phyloP scores from a whole-genome alignment of 495 filamentous ascomycete species.

The Annulohypoxylon maeteangense region DNA sequence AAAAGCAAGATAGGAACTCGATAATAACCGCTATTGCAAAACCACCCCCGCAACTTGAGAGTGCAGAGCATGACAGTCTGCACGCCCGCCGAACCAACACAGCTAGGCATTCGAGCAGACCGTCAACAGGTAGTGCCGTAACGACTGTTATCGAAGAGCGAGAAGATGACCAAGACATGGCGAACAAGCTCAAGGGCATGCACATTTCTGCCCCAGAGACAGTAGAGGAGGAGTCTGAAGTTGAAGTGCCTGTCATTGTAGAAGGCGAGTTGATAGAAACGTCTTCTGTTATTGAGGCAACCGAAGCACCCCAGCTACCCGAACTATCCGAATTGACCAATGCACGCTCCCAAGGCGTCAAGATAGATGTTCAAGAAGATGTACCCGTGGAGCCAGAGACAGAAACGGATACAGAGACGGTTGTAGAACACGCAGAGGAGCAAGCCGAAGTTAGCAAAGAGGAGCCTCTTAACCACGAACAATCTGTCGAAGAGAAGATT shows the following conservation, averaged over 20 bases:
- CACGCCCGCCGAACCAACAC: conserved; percentile 68
- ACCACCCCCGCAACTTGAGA: conserved; percentile 56
- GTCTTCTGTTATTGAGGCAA: conserved; percentile 16
- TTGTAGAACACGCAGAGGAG: conserved; percentile 33
- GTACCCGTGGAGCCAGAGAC: conserved; percentile 44
- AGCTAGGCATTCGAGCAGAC: conserved; percentile 75
- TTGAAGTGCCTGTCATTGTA: conserved; percentile 58
- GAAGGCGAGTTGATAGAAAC: conserved; percentile 49
- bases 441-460: conserved; percentile 35
- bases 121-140: conserved; percentile 78
- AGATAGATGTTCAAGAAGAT: conserved; percentile 33
- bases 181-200: conserved; percentile 53
- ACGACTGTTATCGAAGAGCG: conserved; percentile 76
- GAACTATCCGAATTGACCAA: conserved; percentile 16
- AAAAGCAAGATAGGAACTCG: conserved; percentile 50
- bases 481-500: conserved; percentile 43
- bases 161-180: conserved; percentile 67
- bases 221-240: conserved; percentile 53
- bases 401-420: too few species aligned
- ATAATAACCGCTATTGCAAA: conserved; percentile 55
- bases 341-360: conserved; percentile 16
- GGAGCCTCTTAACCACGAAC: conserved; percentile 35
- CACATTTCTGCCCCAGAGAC: conserved; percentile 53
- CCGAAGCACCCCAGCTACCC: background rate
- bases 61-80: conserved; percentile 47